These are phyloP conservation scores for Phoma herbarum DNA, from an alignment of 2,329 filamentous ascomycete species.

Conservation along the genomic window DNA sequence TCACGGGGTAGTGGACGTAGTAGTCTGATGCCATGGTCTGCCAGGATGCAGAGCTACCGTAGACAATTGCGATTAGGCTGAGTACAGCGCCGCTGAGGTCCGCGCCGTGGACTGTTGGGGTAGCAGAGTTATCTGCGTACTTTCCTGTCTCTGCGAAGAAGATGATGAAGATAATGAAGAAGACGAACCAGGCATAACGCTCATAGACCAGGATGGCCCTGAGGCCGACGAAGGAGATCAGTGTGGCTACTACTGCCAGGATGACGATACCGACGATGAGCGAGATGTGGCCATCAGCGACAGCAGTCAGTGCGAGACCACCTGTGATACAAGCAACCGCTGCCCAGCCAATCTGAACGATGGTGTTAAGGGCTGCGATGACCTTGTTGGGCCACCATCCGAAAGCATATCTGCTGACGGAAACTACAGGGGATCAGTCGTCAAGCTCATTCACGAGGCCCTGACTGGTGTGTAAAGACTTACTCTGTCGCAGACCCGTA, in stretches of 20 bases:
- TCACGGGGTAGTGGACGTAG: conserved; percentile 55
- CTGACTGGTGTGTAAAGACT: conserved; percentile 33
- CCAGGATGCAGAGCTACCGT: conserved; percentile 54
- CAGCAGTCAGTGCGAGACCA: conserved; percentile 54
- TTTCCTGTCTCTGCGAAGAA: conserved; percentile 58
- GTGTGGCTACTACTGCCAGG: conserved; percentile 50
- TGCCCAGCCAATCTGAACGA: conserved; percentile 57
- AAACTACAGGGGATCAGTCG: conserved; percentile 8
- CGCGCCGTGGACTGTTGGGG: conserved; percentile 45
- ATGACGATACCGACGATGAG: conserved; percentile 57
- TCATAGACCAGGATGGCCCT: conserved; percentile 58
- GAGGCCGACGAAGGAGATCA: conserved; percentile 54
- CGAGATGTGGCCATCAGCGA: conserved; percentile 54
- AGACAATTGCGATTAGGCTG: conserved; percentile 44
- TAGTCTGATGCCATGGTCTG: conserved; percentile 55
- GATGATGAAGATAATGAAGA: conserved; percentile 58
- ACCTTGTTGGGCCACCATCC: conserved; percentile 62
- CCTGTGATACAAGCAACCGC: conserved; percentile 56
- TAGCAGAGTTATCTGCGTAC: conserved; percentile 53
- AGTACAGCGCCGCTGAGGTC: conserved; percentile 44
- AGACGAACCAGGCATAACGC: conserved; percentile 60
- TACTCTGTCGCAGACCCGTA: conserved; percentile 54
- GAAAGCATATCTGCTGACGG: conserved; percentile 46
- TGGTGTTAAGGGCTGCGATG: conserved; percentile 57
- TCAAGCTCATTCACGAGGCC: not conserved